A percentile compares a stretch with the other conserved stretches of the same genome.
Conservation (phyloP, 1,284 basidiomycete genomes). For the Rugosomyces carneus region DNA sequence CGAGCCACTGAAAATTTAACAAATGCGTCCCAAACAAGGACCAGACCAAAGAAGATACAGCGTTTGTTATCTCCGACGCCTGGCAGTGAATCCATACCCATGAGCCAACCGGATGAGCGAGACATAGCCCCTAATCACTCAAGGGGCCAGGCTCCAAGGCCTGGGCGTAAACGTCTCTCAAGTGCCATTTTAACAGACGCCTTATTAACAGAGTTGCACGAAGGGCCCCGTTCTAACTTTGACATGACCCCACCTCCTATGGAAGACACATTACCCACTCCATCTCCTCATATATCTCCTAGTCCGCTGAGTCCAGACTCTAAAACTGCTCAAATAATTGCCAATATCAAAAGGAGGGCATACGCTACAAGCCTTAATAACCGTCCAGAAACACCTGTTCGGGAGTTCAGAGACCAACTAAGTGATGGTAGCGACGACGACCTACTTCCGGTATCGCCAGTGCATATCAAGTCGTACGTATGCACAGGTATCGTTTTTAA, state of each 20-base stretch:
- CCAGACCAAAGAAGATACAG: slow-evolving; percentile 27
- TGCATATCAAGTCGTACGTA: slow-evolving; percentile 5
- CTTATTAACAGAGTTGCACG: neutral
- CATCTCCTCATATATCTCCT: slow-evolving; percentile 19
- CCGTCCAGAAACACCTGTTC: slow-evolving; percentile 31
- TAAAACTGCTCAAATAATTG: slow-evolving; percentile 55
- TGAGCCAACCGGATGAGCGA: slow-evolving; percentile 63
- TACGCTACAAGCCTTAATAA: slow-evolving; percentile 36
- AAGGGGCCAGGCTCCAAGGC: slow-evolving; percentile 16
- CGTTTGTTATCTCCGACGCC: slow-evolving; percentile 28
- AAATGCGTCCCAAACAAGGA: slow-evolving; percentile 11
- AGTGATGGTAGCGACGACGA: slow-evolving; percentile 51
- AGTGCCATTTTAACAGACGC: slow-evolving; percentile 17
- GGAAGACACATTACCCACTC: slow-evolving; percentile 2
- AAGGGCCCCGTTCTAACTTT: neutral
- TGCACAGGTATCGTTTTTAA: neutral
- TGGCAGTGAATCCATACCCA: slow-evolving; percentile 42
- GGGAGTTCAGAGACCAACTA: slow-evolving; percentile 38
- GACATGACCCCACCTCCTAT: slow-evolving; percentile 8
- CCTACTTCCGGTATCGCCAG: slow-evolving; percentile 21
- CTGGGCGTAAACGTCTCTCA: slow-evolving; percentile 32
- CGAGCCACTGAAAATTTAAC: slow-evolving; percentile 23
- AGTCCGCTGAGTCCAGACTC: slow-evolving; percentile 36
- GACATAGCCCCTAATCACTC: slow-evolving; percentile 33
- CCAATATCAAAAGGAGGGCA: slow-evolving; percentile 53